Conservation (phyloP, 2,329 filamentous ascomycete genomes). For the Fusarium brachygibbosum region DNA sequence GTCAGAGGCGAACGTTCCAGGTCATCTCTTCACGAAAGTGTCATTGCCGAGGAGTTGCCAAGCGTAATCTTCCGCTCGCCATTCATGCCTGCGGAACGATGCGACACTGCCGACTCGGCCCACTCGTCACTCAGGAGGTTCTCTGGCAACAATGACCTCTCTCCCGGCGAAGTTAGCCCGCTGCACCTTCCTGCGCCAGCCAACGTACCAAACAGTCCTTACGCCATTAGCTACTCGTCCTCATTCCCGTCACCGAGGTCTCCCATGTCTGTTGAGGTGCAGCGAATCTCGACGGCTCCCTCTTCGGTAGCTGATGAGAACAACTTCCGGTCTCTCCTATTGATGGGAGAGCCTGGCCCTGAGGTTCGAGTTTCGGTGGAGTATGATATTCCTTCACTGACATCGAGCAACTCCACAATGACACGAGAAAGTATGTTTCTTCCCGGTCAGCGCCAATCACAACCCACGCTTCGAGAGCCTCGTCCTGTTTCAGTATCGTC, state of each 20-base stretch:
- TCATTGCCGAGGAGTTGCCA: slow-evolving; percentile 63
- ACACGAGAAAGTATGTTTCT: slow-evolving; percentile 73
- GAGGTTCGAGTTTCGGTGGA: slow-evolving; percentile 79
- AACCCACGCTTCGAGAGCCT: slow-evolving; percentile 65
- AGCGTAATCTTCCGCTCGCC: slow-evolving; percentile 58
- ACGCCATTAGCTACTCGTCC: slow-evolving; percentile 73
- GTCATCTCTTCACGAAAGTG: slow-evolving; percentile 65
- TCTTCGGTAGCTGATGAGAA: slow-evolving; percentile 81
- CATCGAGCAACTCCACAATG: slow-evolving; percentile 83
- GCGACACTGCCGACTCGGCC: slow-evolving; percentile 57
- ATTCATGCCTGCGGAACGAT: slow-evolving; percentile 51
- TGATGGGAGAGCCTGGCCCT: slow-evolving; percentile 78
- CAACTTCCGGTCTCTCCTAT: slow-evolving; percentile 76
- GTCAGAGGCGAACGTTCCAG: slow-evolving; percentile 64
- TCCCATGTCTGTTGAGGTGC: slow-evolving; percentile 77
- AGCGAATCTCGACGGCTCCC: slow-evolving; percentile 79
- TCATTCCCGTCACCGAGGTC: slow-evolving; percentile 79
- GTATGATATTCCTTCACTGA: slow-evolving; percentile 77
- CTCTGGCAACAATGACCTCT: slow-evolving; percentile 60
- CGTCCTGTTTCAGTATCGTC: slow-evolving; percentile 74
- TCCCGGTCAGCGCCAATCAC: slow-evolving; percentile 62
- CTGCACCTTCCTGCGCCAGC: slow-evolving; percentile 61
- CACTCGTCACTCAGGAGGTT: slow-evolving; percentile 62
- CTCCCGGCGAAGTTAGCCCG: slow-evolving; percentile 65
- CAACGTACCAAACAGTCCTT: slow-evolving; percentile 71